These are phyloP conservation scores for Euphorbia schlechtendalii DNA, from an alignment of 441 rosid species.

Conservation along the genomic window DNA sequence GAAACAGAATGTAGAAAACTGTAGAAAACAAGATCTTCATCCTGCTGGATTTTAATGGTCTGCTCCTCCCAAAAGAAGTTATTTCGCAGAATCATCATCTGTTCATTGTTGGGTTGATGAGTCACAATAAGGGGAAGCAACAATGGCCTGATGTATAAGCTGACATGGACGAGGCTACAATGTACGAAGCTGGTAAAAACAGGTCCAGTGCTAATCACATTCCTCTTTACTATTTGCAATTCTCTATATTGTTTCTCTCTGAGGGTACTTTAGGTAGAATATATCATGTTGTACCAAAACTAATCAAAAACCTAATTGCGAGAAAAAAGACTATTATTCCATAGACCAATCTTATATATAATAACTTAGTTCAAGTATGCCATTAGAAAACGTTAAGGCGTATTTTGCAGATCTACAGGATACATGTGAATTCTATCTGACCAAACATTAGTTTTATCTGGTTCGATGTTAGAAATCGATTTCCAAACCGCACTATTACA, in stretches of 20 bases:
- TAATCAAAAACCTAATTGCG: neutral
- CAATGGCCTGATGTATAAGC: neutral
- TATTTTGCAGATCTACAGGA: conserved; percentile 33
- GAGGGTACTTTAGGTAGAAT: neutral
- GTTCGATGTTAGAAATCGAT: conserved; percentile 37
- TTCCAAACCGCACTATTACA: conserved; percentile 62
- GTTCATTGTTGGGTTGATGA: neutral
- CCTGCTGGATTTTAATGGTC: too few relatives aligned
- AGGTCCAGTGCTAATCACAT: neutral
- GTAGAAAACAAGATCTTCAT: too few relatives aligned
- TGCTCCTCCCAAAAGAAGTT: too few relatives aligned
- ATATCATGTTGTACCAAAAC: neutral
- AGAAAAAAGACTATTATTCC: neutral
- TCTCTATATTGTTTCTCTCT: too few relatives aligned
- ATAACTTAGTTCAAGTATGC: neutral
- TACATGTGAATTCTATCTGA: conserved; percentile 50
- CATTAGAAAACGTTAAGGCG: neutral
- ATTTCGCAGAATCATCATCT: too few relatives aligned
- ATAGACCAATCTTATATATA: neutral
- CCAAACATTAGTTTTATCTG: conserved; percentile 41
- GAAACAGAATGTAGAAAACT: neutral
- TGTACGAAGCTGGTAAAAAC: neutral
- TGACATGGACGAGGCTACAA: conserved; percentile 1
- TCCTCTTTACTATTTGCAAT: neutral
- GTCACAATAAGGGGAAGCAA: neutral